A percentile compares a stretch with the other conserved stretches of the same genome.
phyloP scores from a whole-genome alignment of 345 rosid genomes.

The Clausena lansium region DNA sequence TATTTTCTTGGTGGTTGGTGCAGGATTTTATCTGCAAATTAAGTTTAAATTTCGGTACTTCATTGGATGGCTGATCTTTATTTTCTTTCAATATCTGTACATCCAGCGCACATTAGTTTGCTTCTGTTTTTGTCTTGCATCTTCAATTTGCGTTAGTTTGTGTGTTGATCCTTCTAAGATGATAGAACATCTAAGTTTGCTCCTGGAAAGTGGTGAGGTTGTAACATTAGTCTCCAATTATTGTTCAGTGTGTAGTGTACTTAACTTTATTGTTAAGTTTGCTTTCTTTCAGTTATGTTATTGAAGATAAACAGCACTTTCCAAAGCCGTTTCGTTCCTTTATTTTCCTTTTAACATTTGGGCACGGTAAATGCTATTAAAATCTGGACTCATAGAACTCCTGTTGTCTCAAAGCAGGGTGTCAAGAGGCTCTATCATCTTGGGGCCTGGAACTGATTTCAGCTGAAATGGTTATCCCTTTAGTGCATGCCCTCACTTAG shows the following conservation, averaged over 20 bases:
- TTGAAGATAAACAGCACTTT: constrained; percentile 48
- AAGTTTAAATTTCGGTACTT: neutral
- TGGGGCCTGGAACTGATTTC: constrained; percentile 98
- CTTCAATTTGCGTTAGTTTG: neutral
- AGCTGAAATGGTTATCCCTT: constrained; percentile 82
- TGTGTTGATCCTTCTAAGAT: neutral
- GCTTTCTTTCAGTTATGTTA: constrained; percentile 33
- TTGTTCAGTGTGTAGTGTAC: constrained; percentile 7
- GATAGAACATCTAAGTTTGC: neutral
- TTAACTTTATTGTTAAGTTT: constrained; percentile 18
- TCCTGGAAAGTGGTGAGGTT: constrained; percentile 3
- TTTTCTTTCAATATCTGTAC: neutral
- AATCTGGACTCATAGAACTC: constrained; percentile 61
- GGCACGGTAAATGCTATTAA: constrained; percentile 45
- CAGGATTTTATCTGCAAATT: neutral
- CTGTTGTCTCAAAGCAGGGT: constrained; percentile 95
- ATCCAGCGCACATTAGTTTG: neutral
- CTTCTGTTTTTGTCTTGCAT: neutral
- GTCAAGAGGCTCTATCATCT: constrained; percentile 90
- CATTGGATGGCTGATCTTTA: neutral
- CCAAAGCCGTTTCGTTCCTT: constrained; percentile 42
- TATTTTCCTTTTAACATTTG: constrained; percentile 47
- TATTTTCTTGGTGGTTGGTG: constrained; percentile 17
- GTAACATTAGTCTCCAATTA: constrained; percentile 5
- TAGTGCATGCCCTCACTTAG: constrained; percentile 74